Percentiles rank a stretch among this genome's conserved stretches.
These are phyloP conservation scores for Boechera retrofracta DNA, from an alignment of 345 rosid genomes.

Conservation along the genomic window DNA sequence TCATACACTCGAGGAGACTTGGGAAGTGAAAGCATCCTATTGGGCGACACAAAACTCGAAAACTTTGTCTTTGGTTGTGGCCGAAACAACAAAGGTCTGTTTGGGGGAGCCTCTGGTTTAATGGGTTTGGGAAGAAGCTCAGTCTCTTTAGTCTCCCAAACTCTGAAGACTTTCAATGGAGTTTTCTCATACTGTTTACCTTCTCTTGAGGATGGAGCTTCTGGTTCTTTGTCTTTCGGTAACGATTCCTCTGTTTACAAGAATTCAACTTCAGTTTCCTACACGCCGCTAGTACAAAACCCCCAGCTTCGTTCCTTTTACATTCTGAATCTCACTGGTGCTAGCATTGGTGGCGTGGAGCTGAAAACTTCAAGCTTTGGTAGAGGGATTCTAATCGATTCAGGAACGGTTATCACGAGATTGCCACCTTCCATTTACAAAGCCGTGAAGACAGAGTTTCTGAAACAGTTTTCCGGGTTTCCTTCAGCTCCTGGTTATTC, in stretches of 20 bases:
- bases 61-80: slow-evolving; percentile 85
- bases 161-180: slow-evolving; percentile 58
- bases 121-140: slow-evolving; percentile 84
- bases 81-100: slow-evolving; percentile 71
- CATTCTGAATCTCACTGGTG: slow-evolving; percentile 75
- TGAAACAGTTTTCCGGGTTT: slow-evolving; percentile 63
- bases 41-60: slow-evolving; percentile 51
- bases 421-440: slow-evolving; percentile 80
- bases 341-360: slow-evolving; percentile 63
- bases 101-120: slow-evolving; percentile 89
- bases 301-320: slow-evolving; percentile 73
- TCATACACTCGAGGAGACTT: slow-evolving; percentile 83
- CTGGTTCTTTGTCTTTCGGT: slow-evolving; percentile 83
- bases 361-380: slow-evolving; percentile 54
- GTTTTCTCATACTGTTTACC: slow-evolving; percentile 93
- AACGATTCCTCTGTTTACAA: slow-evolving; percentile 59
- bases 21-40: slow-evolving; percentile 57
- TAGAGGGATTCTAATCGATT: slow-evolving; percentile 67
- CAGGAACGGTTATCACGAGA: slow-evolving; percentile 86
- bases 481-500: slow-evolving; percentile 76
- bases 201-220: slow-evolving; percentile 57
- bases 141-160: slow-evolving; percentile 73
- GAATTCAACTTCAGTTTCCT: slow-evolving; percentile 65
- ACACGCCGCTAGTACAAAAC: slow-evolving; percentile 65
- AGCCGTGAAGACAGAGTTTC: slow-evolving; percentile 68